These are phyloP conservation scores for Amylocarpus encephaloides DNA, from an alignment of 2,329 filamentous ascomycete genomes.

Conservation along the genomic window DNA sequence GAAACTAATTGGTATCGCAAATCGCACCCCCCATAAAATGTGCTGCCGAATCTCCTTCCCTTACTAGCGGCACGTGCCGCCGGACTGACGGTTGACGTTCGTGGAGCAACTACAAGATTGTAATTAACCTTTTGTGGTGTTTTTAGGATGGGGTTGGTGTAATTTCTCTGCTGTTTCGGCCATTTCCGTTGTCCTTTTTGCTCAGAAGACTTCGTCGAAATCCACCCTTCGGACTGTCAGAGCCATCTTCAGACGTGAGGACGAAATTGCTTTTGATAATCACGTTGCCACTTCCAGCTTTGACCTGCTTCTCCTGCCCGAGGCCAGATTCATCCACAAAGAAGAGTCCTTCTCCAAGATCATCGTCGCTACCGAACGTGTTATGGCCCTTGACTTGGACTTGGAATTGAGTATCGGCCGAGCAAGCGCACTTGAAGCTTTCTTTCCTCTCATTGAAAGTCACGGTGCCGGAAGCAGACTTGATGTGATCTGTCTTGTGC, in stretches of 20 bases:
- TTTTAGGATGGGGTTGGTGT: conserved; percentile 29
- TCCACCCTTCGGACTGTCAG: conserved; percentile 37
- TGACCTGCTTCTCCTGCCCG: conserved; percentile 65
- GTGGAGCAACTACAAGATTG: too few species aligned
- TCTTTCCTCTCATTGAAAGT: conserved; percentile 60
- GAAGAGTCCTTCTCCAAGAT: conserved; percentile 80
- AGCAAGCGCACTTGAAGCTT: conserved; percentile 69
- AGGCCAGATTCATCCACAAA: conserved; percentile 77
- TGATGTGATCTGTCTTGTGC: conserved; percentile 89
- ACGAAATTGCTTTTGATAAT: conserved; percentile 68
- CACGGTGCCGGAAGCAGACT: conserved; percentile 59
- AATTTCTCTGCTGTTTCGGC: conserved; percentile 37
- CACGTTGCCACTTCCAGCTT: conserved; percentile 66
- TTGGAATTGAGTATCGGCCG: conserved; percentile 80
- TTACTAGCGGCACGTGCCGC: not conserved
- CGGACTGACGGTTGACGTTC: too few species aligned
- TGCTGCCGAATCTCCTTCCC: not conserved
- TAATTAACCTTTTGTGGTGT: not conserved
- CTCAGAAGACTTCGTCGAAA: conserved; percentile 49
- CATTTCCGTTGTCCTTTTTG: conserved; percentile 39
- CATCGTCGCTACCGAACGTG: conserved; percentile 75
- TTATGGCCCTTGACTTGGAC: conserved; percentile 79
- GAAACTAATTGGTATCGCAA: not conserved
- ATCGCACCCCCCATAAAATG: not conserved
- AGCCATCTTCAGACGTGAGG: conserved; percentile 36